phyloP scores from a whole-genome alignment of 2,329 filamentous ascomycete genomes.

The Fusarium torreyae region DNA sequence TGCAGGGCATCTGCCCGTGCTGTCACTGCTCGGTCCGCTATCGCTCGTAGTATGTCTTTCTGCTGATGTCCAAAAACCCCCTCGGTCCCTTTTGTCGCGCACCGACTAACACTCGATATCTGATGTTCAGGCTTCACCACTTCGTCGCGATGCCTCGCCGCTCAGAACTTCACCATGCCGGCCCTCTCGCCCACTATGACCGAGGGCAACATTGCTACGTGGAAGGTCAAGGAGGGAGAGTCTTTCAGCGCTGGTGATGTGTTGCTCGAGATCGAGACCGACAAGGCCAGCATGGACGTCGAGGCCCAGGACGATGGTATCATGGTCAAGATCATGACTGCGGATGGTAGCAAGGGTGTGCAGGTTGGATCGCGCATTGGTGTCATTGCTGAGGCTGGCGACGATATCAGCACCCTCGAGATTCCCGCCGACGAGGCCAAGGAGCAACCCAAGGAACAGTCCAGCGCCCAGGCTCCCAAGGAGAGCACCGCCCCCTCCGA shows the following conservation, averaged over 20 bases:
- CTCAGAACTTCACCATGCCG: conserved; percentile 92
- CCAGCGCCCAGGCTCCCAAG: conserved; percentile 53
- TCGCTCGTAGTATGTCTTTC: conserved; percentile 69
- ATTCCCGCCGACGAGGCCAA: conserved; percentile 79
- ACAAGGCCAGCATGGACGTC: conserved; percentile 95
- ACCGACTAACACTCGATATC: conserved; percentile 41
- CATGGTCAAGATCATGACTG: conserved; percentile 84
- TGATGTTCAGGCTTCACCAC: conserved; percentile 72
- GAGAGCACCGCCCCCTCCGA: conserved; percentile 55
- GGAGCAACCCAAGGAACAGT: conserved; percentile 76
- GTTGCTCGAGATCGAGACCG: conserved; percentile 91
- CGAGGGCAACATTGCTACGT: conserved; percentile 88
- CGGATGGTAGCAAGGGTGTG: conserved; percentile 81
- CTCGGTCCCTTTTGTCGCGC: conserved; percentile 47
- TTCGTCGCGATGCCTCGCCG: conserved; percentile 75
- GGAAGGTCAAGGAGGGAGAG: conserved; percentile 91
- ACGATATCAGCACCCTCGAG: conserved; percentile 82
- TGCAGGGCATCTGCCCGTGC: conserved; percentile 76
- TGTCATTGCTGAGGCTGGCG: conserved; percentile 84
- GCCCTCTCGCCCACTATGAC: conserved; percentile 95
- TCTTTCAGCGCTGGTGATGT: conserved; percentile 87
- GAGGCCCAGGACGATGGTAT: conserved; percentile 93
- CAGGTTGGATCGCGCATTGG: conserved; percentile 87
- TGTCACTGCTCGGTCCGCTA: conserved; percentile 63
- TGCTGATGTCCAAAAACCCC: conserved; percentile 23